These are phyloP conservation scores for Penicillium sclerotigenum DNA, from an alignment of 2,329 filamentous ascomycete genomes.

Conservation along the genomic window DNA sequence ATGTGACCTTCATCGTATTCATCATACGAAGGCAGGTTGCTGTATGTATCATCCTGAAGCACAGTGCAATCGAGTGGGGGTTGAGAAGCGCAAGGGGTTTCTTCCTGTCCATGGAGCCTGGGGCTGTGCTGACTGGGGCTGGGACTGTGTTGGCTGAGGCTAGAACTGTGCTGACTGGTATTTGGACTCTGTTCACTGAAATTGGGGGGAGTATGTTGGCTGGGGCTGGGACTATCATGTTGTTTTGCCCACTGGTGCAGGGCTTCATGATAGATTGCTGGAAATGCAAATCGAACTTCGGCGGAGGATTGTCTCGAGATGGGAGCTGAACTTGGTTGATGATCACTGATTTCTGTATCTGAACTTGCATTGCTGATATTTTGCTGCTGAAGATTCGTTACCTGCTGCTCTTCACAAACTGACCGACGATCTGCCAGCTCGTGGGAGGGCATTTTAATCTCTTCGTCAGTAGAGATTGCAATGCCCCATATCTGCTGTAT, in stretches of 20 bases:
- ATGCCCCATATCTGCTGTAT: not conserved
- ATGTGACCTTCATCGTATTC: not conserved
- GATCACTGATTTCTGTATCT: not conserved
- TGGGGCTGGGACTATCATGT: not conserved
- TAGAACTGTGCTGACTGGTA: not conserved
- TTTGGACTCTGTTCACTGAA: not conserved
- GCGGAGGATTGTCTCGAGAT: conserved; percentile 9
- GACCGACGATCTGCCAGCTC: not conserved
- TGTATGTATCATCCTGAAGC: not conserved
- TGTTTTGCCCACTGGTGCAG: conserved; percentile 16
- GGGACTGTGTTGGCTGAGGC: not conserved
- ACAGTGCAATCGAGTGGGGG: not conserved
- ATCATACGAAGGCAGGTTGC: not conserved
- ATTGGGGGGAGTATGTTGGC: not conserved
- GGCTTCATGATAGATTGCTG: conserved; percentile 17
- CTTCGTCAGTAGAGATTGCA: not conserved
- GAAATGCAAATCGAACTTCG: conserved; percentile 19
- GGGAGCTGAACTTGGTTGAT: not conserved
- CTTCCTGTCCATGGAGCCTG: not conserved
- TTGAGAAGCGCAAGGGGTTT: not conserved
- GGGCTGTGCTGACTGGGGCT: not conserved
- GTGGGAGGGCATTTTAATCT: not conserved
- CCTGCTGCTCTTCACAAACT: not conserved
- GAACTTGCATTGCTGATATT: not conserved
- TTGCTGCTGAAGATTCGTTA: not conserved